Evolutionary conservation across 129 eudicot species (phyloP).

Genomic region (Artemisia argyi): DNA sequence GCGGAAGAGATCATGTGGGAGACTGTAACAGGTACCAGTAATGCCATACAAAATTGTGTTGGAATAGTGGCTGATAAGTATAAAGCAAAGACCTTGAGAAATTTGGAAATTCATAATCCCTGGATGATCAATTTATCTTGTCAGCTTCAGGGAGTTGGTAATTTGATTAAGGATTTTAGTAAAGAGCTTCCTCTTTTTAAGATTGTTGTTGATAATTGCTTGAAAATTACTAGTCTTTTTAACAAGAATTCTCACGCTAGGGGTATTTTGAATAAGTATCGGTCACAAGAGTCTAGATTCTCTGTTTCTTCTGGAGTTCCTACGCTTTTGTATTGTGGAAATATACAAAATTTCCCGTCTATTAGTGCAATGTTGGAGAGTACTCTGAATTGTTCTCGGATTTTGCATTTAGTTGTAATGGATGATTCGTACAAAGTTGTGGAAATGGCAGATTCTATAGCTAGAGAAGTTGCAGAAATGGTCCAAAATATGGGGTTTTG

Average conservation of each 20-base stretch:
- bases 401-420: constrained; percentile 50
- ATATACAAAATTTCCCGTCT: constrained; percentile 36
- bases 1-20: constrained; percentile 85
- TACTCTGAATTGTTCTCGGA: constrained; percentile 45
- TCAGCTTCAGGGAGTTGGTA: constrained; percentile 62
- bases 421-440: constrained; percentile 59
- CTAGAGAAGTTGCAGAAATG: constrained; percentile 61
- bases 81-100: constrained; percentile 62
- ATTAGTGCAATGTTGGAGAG: constrained; percentile 63
- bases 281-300: constrained; percentile 44
- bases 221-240: constrained; percentile 50
- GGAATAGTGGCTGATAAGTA: constrained; percentile 82
- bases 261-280: constrained; percentile 51
- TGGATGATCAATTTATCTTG: constrained; percentile 89
- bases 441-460: constrained; percentile 52
- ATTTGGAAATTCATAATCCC: constrained; percentile 58
- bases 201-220: constrained; percentile 57
- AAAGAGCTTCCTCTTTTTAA: constrained; percentile 70
- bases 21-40: constrained; percentile 50
- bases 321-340: constrained; percentile 41
- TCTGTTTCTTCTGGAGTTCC: constrained; percentile 53
- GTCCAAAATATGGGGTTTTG: constrained; percentile 68
- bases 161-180: constrained; percentile 67
- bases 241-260: constrained; percentile 64
- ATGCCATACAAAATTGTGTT: constrained; percentile 55